Conservation (phyloP, 2,329 filamentous ascomycete genomes). For the Diaporthe citri region DNA sequence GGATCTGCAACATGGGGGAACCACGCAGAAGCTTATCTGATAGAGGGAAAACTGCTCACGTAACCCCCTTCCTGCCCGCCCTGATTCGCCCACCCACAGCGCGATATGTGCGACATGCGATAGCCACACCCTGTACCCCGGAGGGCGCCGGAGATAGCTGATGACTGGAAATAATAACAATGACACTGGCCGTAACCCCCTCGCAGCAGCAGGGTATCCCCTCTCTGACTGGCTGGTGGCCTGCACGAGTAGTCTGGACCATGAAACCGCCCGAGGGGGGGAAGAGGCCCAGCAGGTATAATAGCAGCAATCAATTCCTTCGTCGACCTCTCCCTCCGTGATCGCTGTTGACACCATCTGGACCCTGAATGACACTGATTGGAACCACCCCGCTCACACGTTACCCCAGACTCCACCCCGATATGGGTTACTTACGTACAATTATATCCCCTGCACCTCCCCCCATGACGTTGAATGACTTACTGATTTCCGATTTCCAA, state of each 20-base stretch:
- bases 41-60: conserved; percentile 34
- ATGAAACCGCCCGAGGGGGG: background rate
- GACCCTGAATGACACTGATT: conserved; percentile 31
- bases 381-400: conserved; percentile 30
- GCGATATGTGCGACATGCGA: conserved; percentile 19
- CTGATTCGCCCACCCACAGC: conserved; percentile 31
- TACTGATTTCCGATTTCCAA: background rate
- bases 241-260: too few species aligned
- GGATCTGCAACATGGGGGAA: conserved; percentile 37
- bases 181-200: background rate
- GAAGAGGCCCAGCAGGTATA: background rate
- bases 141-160: conserved; percentile 38
- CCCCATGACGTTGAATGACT: conserved; percentile 25
- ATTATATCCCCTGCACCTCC: background rate
- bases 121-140: conserved; percentile 25
- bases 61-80: conserved; percentile 19
- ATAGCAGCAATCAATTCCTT: conserved; percentile 12
- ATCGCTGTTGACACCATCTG: conserved; percentile 30
- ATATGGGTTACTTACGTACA: conserved; percentile 33
- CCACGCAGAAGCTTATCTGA: conserved; percentile 35
- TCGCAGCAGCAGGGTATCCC: background rate
- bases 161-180: conserved; percentile 35
- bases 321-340: background rate
- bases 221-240: too few species aligned
- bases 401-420: conserved; percentile 32